phyloP scores from a whole-genome alignment of 805 yeast genomes.

The Novakomyces olei region DNA sequence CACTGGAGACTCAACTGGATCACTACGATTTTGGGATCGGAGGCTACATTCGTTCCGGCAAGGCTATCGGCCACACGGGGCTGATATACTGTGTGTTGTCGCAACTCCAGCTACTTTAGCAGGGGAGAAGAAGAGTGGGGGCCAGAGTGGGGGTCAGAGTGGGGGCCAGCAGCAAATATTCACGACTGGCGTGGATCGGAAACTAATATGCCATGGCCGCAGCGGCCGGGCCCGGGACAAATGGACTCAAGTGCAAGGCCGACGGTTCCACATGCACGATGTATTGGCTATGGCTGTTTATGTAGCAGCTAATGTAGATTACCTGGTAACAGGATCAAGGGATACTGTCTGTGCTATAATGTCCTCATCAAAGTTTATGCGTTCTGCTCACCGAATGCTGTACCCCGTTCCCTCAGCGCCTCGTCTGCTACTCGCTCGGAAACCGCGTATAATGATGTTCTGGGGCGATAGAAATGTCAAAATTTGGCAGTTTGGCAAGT shows the following conservation, averaged over 20 bases:
- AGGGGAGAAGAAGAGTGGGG: slow-evolving; percentile 36
- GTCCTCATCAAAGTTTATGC: slow-evolving; percentile 38
- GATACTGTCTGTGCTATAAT: slow-evolving; percentile 43
- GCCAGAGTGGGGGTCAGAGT: too few relatives aligned
- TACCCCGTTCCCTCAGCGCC: slow-evolving; percentile 38
- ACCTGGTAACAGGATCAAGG: slow-evolving; percentile 65
- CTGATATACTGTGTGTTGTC: slow-evolving; percentile 63
- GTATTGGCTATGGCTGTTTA: slow-evolving; percentile 11
- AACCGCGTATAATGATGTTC: slow-evolving; percentile 34
- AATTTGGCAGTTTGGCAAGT: slow-evolving; percentile 41
- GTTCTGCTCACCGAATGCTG: slow-evolving; percentile 49
- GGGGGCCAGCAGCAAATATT: too few relatives aligned
- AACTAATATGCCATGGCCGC: slow-evolving; percentile 49
- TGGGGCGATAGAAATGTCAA: slow-evolving; percentile 72
- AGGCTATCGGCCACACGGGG: slow-evolving; percentile 65
- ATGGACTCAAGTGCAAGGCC: slow-evolving; percentile 59
- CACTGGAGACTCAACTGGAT: slow-evolving; percentile 93
- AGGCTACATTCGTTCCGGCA: slow-evolving; percentile 55
- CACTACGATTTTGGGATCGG: slow-evolving; percentile 81
- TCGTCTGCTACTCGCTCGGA: slow-evolving; percentile 27
- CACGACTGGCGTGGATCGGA: slow-evolving; percentile 84
- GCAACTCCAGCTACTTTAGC: too few relatives aligned
- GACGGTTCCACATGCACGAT: slow-evolving; percentile 55
- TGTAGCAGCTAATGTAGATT: slow-evolving; percentile 22
- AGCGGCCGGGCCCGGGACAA: slow-evolving; percentile 23